Evolutionary conservation across 441 rosid species (phyloP).

Genomic region (Erysimum pusillum): DNA sequence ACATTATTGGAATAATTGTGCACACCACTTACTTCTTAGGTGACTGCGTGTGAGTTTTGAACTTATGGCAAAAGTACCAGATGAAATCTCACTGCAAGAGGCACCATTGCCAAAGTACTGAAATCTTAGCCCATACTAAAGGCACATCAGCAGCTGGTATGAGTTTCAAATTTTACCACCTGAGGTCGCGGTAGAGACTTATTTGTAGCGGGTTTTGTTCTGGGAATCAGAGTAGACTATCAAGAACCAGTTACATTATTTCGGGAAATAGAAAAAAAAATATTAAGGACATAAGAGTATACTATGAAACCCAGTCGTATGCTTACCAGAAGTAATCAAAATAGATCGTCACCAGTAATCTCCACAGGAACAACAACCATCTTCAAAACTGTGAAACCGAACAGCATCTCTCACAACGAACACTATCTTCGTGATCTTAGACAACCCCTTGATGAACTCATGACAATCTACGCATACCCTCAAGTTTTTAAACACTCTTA

Average conservation of each 20-base stretch:
- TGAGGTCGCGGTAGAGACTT: background rate
- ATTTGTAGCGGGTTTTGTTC: slow-evolving; percentile 8
- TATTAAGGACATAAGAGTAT: background rate
- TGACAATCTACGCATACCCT: slow-evolving; percentile 67
- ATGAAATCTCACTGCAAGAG: background rate
- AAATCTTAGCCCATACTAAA: background rate
- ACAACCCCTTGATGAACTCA: slow-evolving; percentile 59
- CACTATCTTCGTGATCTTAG: slow-evolving; percentile 53
- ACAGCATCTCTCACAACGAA: slow-evolving; percentile 68
- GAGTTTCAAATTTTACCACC: background rate
- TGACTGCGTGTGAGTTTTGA: background rate
- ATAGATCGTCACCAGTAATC: slow-evolving; percentile 60
- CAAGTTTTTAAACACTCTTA: slow-evolving; percentile 68
- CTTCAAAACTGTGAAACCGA: slow-evolving; percentile 66
- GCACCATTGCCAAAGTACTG: too few relatives aligned
- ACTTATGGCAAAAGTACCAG: background rate
- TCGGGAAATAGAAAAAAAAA: background rate
- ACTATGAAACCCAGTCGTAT: slow-evolving; percentile 2
- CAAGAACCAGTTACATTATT: background rate
- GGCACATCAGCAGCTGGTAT: background rate
- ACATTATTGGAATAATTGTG: background rate
- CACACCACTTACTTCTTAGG: background rate
- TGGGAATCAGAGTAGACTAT: slow-evolving; percentile 2
- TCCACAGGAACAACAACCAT: slow-evolving; percentile 63
- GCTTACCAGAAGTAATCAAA: slow-evolving; percentile 2